These are phyloP conservation scores for Paraphaeosphaeria sporulosa DNA, from an alignment of 2,329 filamentous ascomycete genomes.

Conservation along the genomic window DNA sequence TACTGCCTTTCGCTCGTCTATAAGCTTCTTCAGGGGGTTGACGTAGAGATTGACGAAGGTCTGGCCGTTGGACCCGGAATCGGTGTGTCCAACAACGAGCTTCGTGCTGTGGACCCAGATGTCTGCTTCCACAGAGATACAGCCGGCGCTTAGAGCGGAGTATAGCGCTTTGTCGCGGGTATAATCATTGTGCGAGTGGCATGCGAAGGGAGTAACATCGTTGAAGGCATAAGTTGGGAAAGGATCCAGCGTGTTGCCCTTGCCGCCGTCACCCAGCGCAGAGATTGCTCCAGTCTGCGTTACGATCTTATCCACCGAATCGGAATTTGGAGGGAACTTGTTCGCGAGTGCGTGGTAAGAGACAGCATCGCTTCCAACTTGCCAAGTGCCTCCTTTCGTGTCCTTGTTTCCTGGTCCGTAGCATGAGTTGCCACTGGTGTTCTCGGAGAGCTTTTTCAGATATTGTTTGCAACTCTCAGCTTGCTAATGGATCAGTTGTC, in stretches of 20 bases:
- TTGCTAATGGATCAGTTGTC: not conserved
- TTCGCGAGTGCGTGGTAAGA: conserved; percentile 26
- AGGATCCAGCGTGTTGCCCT: conserved; percentile 20
- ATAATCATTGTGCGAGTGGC: conserved; percentile 77
- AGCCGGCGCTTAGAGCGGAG: conserved; percentile 67
- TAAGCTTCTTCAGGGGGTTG: conserved; percentile 58
- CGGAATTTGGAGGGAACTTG: conserved; percentile 17
- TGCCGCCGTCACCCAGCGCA: conserved; percentile 14
- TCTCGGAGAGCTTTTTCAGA: conserved; percentile 19
- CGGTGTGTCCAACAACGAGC: conserved; percentile 69
- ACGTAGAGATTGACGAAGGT: conserved; percentile 72
- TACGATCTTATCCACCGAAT: conserved; percentile 17
- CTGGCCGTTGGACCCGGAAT: conserved; percentile 56
- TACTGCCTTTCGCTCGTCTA: conserved; percentile 12
- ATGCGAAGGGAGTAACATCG: conserved; percentile 61
- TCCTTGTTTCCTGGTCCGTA: conserved; percentile 20
- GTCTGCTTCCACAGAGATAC: conserved; percentile 72
- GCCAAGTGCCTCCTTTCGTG: conserved; percentile 28
- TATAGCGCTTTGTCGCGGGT: conserved; percentile 61
- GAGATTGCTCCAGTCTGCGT: conserved; percentile 14
- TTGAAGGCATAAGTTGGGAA: conserved; percentile 23
- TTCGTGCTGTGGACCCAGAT: conserved; percentile 68
- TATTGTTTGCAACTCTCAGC: conserved; percentile 21
- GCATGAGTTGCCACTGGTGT: conserved; percentile 15
- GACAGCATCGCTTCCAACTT: conserved; percentile 20